phyloP scores from a whole-genome alignment of 768 basidiomycete genomes.

The Tremella mesenterica region DNA sequence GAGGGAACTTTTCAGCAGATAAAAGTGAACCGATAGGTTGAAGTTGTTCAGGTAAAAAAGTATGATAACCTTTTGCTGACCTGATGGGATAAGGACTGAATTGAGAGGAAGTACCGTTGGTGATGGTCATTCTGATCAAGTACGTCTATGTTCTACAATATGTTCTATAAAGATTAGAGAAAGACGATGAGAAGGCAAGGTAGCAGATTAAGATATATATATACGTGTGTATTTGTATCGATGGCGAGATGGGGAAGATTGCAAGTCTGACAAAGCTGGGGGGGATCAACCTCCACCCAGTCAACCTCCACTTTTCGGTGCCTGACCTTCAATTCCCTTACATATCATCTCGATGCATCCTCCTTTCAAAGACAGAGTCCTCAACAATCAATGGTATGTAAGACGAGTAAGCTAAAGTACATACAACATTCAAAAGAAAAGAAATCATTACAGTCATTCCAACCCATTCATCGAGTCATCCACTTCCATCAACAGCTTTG shows the following conservation, averaged over 20 bases:
- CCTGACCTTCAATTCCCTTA: too few relatives aligned
- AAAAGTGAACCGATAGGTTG: conserved; percentile 40
- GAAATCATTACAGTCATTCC: too few relatives aligned
- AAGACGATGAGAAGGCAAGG: too few relatives aligned
- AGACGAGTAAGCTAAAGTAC: background rate
- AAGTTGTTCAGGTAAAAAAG: conserved; percentile 31
- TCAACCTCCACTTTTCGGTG: too few relatives aligned
- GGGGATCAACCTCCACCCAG: too few relatives aligned
- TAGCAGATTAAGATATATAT: too few relatives aligned
- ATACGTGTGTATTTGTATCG: too few relatives aligned
- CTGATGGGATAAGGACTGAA: conserved; percentile 13
- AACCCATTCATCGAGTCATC: too few relatives aligned
- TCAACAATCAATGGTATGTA: background rate
- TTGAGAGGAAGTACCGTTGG: background rate
- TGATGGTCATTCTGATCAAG: background rate
- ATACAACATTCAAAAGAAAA: background rate
- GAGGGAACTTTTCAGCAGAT: conserved; percentile 43
- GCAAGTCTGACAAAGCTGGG: too few relatives aligned
- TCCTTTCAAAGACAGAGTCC: too few relatives aligned
- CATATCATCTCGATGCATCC: too few relatives aligned
- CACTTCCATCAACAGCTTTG: conserved; percentile 11
- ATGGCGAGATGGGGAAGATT: too few relatives aligned
- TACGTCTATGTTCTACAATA: background rate
- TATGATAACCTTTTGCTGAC: conserved; percentile 24
- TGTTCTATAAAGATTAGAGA: background rate